Evolutionary conservation across 805 yeast genomes (phyloP).

Genomic region (Saccharomycopsis oosterbeekiorum): DNA sequence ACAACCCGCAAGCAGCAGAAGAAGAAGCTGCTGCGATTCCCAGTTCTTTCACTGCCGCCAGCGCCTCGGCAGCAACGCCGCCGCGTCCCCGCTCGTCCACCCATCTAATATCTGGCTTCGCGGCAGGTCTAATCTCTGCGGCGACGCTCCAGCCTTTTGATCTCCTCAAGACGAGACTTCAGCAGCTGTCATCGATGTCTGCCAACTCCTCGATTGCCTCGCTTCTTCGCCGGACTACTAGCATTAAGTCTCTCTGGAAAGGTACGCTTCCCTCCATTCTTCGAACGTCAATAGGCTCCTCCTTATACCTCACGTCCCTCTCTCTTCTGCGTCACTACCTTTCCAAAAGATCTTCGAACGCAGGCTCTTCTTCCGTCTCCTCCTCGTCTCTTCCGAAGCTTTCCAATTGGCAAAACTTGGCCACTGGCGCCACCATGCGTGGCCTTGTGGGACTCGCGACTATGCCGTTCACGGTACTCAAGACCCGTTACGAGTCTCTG

Average conservation of each 20-base stretch:
- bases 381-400: constrained; percentile 58
- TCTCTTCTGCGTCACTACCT: constrained; percentile 48
- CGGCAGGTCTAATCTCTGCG: constrained; percentile 87
- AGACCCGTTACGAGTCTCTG: constrained; percentile 82
- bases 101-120: constrained; percentile 74
- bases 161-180: constrained; percentile 85
- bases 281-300: constrained; percentile 86
- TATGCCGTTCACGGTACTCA: constrained; percentile 90
- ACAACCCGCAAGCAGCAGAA: too few species aligned
- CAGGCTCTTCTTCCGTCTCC: constrained; percentile 3
- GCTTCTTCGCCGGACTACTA: neutral
- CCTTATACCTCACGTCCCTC: constrained; percentile 68
- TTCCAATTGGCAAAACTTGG: constrained; percentile 55
- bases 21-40: neutral
- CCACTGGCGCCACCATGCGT: constrained; percentile 71
- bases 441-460: constrained; percentile 76
- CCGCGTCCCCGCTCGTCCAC: constrained; percentile 24
- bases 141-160: constrained; percentile 91
- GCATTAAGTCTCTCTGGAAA: constrained; percentile 59
- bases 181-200: constrained; percentile 25
- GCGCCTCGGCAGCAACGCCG: neutral
- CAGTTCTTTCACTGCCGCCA: neutral
- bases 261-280: constrained; percentile 89
- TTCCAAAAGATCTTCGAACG: constrained; percentile 25
- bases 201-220: neutral